Base-by-base conservation (phyloP, 2,329 filamentous ascomycete genomes). In the Tolypocladium ovalisporum region DNA sequence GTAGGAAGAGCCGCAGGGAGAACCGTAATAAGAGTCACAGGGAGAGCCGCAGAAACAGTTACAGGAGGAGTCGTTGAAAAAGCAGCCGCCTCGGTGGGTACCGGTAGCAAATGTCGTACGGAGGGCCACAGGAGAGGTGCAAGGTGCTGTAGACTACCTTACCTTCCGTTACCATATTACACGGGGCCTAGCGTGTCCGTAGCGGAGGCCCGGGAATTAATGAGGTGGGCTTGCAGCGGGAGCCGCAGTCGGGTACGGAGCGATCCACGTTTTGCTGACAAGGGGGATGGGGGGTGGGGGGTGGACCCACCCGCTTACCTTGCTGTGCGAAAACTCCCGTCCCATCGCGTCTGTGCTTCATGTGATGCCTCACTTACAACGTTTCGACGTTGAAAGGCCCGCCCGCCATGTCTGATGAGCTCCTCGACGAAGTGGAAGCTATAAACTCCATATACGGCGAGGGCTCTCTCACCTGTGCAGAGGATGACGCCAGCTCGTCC, bases 391-490 rank as follows among this genome's bases (percentile, higher is more conserved):
- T 15, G 19, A 34, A 52, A 17, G 3, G 47, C 29, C 29, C 4
- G 47, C 29, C 29, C 19, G 47, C 53, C 49, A 82, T 82, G 79
- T 81, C 79, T 10, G 79, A 82, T 61, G 80, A 83, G 62, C 79
- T 93, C 32, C 70, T 73, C 54, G 89, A 94, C 72, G 89, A 94
- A 69, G 75, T 92, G 35, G 87, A 87, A 67, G 89, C 87, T 61
- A 87, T 94, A 66, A 94, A 93, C 71, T 89, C 89, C 56, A 94
- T 94, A 62, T 94, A 92, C 72, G 86, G 85, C 62, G 79, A 84
- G 53, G 77, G 76, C n/a, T 87, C 86, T 13, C 76, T 92, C 57
- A 58, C 70, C 55, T 67, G 76, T 49, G 66, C 74, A 58, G 69
- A 73, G 27, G 66, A 71, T 42, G 63, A 67, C 24, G 60, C 73